Base-by-base conservation (phyloP, 345 rosid species). In the Melastoma malabathricum region DNA sequence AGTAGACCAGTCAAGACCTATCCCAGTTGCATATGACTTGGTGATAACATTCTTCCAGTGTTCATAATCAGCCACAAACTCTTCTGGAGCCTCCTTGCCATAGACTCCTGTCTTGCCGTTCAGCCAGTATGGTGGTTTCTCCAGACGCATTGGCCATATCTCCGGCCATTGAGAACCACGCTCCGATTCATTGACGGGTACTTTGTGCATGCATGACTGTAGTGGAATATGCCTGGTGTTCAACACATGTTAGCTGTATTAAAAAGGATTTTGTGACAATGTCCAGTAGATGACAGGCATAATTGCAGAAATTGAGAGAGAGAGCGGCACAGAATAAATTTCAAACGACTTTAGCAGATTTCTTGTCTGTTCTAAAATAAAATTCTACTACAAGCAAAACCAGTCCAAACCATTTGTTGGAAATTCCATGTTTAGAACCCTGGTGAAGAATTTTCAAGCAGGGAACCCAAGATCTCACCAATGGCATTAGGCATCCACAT, bases 151-250 rank as follows among this genome's bases (percentile, higher is more conserved):
- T 0, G 92, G 95, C 92, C 95, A 86, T 56, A 55, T 64, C 61
- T 73, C 74, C 15, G 95, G 95, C 92, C 88, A 82, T 7, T 38
- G 58, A 55, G 92, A 72, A 50, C 92, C 92, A 54, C 88, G 86
- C 58, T 71, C 62, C 4, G 76, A 62, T 43, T 60, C 47, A 53
- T 71, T 70, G 17, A 71, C 74, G 2, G 88, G 75, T 55, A 86
- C 75, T 72, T 55, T 78, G 60, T 86, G 92, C 82, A 86, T 78
- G 68, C 95, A 86, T 60, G 92, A 75, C 67, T 80, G 76, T 68
- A 86, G 75, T 22, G 77, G 78, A 25, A 86, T 83, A 51, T 86
- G 78, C 95, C 95, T 85, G 67, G 45, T 38, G 59, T 31, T 29
- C 41, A 54, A 53, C 51, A 19, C 13, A 12, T 15, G 46, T 44